Base-by-base conservation (phyloP, 2,329 filamentous ascomycete genomes). In the Colletotrichum kahawae region DNA sequence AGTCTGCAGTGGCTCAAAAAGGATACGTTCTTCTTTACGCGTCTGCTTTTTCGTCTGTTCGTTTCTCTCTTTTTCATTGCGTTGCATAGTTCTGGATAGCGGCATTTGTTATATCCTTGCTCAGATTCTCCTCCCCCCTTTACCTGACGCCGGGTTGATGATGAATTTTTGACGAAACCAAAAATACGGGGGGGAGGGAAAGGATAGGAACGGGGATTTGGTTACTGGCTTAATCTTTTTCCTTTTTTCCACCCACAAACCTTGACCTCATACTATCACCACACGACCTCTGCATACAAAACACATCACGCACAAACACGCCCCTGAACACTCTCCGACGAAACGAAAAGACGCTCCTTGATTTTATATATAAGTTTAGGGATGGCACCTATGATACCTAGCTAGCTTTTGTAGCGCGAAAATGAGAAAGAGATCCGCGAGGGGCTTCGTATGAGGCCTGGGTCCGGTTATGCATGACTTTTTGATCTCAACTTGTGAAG, bases 81-180 rank as follows among this genome's bases (percentile, higher is more conserved):
- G 59, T 78, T 77, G 72, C 72, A 75, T 75, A 43, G 56, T 51
- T 71, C 56, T 75, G 72, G 72, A 72, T 27, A 72, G 73, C 73
- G 73, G 73, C 56, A 74, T 78, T 75, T 72, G 74, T 76, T 57
- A 72, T 72, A 76, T 78, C 59, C 57, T 76, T 75, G 73, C 59
- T 79, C 76, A 67, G 69, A 71, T 76, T 68, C 78, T 71, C 68
- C 75, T 62, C 71, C 77, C 67, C 76, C 71, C 70, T 70, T 70
- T 77, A 75, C 74, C 74, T 67, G 74, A 70, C 74, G 43, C 71
- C 67, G 71, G 74, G 74, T 74, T 66, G 62, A 77, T 70, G 75
- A 80, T 81, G 79, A 78, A 77, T 79, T 71, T 78, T 78, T 59
- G 27, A 60, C 64, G 75, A 70, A 21, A 69, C 4, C 36, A 69